These are phyloP conservation scores for Secale cereale DNA, from an alignment of 176 grass and related monocot species.

Conservation along the genomic window DNA sequence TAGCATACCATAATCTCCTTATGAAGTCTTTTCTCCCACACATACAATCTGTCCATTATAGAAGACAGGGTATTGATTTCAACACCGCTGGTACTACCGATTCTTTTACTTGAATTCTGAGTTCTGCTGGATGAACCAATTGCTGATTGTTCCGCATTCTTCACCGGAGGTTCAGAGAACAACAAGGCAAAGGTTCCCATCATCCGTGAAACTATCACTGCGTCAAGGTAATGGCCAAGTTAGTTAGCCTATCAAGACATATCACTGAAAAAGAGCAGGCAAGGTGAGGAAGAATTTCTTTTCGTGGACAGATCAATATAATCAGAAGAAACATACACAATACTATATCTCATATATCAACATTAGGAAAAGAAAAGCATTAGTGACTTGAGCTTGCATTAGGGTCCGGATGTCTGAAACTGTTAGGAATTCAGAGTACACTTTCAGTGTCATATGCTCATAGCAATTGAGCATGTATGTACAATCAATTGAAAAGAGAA, in stretches of 20 bases:
- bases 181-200: conserved; percentile 43
- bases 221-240: conserved; percentile 21
- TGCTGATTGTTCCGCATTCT: conserved; percentile 31
- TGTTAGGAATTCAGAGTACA: not conserved
- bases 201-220: conserved; percentile 71
- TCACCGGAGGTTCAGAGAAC: conserved; percentile 28
- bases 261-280: not conserved
- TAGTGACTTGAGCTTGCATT: not conserved
- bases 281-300: not conserved
- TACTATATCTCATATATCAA: not conserved
- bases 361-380: not conserved
- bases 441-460: not conserved
- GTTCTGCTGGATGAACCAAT: conserved; percentile 14
- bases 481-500: conserved; percentile 17
- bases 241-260: conserved; percentile 1
- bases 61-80: conserved; percentile 73
- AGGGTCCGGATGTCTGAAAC: not conserved
- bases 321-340: not conserved
- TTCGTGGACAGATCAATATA: not conserved
- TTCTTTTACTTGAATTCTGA: conserved; percentile 19
- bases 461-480: not conserved
- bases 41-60: conserved; percentile 64
- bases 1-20: conserved; percentile 78
- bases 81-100: conserved; percentile 18
- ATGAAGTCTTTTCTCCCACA: conserved; percentile 92